Base-by-base conservation (phyloP, 228 moss, liverwort and hornwort species). In the Sphagnum magellanicum region DNA sequence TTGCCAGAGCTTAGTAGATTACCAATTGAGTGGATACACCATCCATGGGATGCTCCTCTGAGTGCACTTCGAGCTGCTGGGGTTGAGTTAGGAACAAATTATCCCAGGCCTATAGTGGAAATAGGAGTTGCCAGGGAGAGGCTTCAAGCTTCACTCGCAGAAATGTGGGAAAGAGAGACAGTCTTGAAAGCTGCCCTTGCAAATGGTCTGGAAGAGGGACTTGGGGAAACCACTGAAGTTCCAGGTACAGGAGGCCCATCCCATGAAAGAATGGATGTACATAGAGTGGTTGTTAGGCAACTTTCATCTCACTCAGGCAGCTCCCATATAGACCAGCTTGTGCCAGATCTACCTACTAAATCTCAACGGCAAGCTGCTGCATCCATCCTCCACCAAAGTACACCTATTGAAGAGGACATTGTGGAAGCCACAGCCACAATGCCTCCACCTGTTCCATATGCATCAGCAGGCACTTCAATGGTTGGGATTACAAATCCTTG, bases 111-210 rank as follows among this genome's bases (percentile, higher is more conserved):
- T 6, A 90, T 98, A 67, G 89, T 98, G 46, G 98, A 98, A 75
- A 87, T 94, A 60, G 85, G 81, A 65, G 77, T 73, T 66, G 98
- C 93, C 16, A 83, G 84, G 59, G 90, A 88, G 74, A 73, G 71
- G 67, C 85, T 98, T 60, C 94, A 98, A 70, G 87, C 74, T 14
- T 83, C 98, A 16, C 84, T 98, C 58, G 82, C 98, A 61, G 89
- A 90, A 74, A 98, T 98, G 98, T 98, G 98, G 98, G 98, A 98
- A 77, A 90, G 94, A 68, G 98, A 98, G 67, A 91, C 93, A 51
- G 81, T 79, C 62, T 70, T 88, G 63, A 98, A 93, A 76, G 94
- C 92, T 67, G 77, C 84, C 48, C 66, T 80, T 53, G 89, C 90
- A 50, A 93, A 91, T 71, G 98, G 89, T 47, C 75, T 80, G 64